phyloP scores from a whole-genome alignment of 1,139 yeast species.

The Saccharomyces pastorianus region DNA sequence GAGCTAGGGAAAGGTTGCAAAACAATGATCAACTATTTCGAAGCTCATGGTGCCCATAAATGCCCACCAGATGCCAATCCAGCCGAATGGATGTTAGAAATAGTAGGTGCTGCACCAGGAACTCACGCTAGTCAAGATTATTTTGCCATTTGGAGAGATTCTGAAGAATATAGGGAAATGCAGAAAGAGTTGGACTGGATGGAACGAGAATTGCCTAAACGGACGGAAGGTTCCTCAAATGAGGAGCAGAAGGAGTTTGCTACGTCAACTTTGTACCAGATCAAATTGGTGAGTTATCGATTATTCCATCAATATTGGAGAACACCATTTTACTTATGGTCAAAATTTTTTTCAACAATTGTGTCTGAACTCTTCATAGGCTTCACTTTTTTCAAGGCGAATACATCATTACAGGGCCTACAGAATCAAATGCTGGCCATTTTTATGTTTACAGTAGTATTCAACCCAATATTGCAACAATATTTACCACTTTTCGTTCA shows the following conservation, averaged over 20 bases:
- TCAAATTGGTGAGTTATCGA: constrained; percentile 44
- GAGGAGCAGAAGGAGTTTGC: constrained; percentile 34
- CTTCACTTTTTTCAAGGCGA: constrained; percentile 65
- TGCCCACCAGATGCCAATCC: constrained; percentile 64
- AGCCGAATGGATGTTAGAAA: constrained; percentile 74
- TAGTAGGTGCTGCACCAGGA: constrained; percentile 74
- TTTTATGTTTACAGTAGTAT: constrained; percentile 52
- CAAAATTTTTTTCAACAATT: constrained; percentile 41
- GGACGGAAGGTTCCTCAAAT: constrained; percentile 30
- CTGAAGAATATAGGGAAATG: constrained; percentile 43
- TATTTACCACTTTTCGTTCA: constrained; percentile 57
- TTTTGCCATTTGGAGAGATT: constrained; percentile 53
- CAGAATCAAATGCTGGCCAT: constrained; percentile 58
- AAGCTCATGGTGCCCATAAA: constrained; percentile 52
- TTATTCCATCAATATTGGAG: constrained; percentile 52
- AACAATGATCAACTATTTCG: constrained; percentile 57
- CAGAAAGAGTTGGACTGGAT: constrained; percentile 36
- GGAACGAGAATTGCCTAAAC: constrained; percentile 36
- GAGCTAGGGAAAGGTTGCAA: constrained; percentile 58
- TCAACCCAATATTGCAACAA: constrained; percentile 58
- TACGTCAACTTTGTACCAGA: constrained; percentile 41
- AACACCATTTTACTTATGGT: constrained; percentile 49
- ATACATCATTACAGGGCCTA: constrained; percentile 47
- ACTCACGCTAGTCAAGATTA: constrained; percentile 55
- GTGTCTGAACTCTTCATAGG: constrained; percentile 56